Evolutionary conservation across 768 basidiomycete genomes (phyloP), one percentile per base, ranked within the genome.

Genomic region (Naganishia vishniacii): DNA sequence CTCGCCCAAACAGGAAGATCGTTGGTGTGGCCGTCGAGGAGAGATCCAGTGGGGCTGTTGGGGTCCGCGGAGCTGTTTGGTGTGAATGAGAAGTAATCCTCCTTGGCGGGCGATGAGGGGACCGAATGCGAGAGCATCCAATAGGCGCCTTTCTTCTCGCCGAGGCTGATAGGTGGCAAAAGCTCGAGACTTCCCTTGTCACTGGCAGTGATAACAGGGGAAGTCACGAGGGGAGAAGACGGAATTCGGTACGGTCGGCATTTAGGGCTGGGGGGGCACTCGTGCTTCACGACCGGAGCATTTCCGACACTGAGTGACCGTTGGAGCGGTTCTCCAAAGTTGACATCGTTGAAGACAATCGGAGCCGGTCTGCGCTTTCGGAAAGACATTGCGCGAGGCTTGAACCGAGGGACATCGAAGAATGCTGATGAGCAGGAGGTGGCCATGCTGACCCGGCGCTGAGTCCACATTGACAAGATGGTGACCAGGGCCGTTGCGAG

Each of bases 21-120:
- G 18, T 18, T 40, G 32, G 28, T 37, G 48, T 12, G 15, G 5
- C 51, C 62, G 23, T 63, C 62, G 20, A 63, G 49, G 8, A 67
- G 23, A 15, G 65, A 62, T n/a, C 65, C 65, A 15, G 65, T 67
- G n/a, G 65, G 65, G 29, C 65, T 67, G 65, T 63, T 67, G 41
- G 61, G 51, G 7, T 51, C 49, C n/a, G 65, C 63, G n/a, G 65
- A 61, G 29, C 65, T 67, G 65, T 63, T 67, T 28, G 61, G 51
- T 13, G 42, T 42, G 20, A 37, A 40, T 5, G 53, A 56, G 34
- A 56, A 56, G 48, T 63, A 32, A 13, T 46, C 62, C 20, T 63
- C 49, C n/a, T 47, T 45, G 37, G 13, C 26, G 26, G 44, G 46
- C 48, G 53, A 56, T 20, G 34, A 23, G 4, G 53, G 53, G 18